Percentiles rank a stretch among this genome's conserved stretches.
Evolutionary conservation across 345 rosid genomes (phyloP).

Genomic region (Schrenkiella parvula): DNA sequence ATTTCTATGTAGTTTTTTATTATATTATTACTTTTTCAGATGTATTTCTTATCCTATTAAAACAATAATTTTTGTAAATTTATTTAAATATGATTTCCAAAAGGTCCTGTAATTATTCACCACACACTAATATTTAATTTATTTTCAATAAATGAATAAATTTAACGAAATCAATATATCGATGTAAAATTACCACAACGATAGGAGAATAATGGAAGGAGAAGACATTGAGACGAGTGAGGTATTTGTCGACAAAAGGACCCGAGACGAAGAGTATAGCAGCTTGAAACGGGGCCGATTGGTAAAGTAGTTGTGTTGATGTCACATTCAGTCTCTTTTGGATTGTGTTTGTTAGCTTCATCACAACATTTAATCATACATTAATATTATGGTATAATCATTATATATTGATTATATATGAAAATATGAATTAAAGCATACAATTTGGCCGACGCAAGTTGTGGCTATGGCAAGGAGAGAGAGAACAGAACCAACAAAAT

Average conservation of each 20-base stretch:
- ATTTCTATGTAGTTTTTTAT: too few relatives aligned
- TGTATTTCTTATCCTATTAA: too few relatives aligned
- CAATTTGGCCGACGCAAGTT: slow-evolving; percentile 97
- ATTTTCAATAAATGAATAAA: too few relatives aligned
- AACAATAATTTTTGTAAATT: too few relatives aligned
- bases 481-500: slow-evolving; percentile 66
- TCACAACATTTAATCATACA: not conserved
- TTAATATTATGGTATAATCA: not conserved
- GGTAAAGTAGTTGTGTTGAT: slow-evolving; percentile 92
- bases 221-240: slow-evolving; percentile 82
- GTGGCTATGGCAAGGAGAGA: slow-evolving; percentile 83
- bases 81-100: too few relatives aligned
- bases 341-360: slow-evolving; percentile 90
- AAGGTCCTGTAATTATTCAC: too few relatives aligned
- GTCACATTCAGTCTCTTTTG: slow-evolving; percentile 92
- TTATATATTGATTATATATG: not conserved
- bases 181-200: slow-evolving; percentile 53
- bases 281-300: slow-evolving; percentile 98
- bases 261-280: slow-evolving; percentile 95
- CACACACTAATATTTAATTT: too few relatives aligned
- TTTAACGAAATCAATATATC: not conserved
- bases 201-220: slow-evolving; percentile 73
- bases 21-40: too few relatives aligned
- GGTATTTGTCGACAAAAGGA: slow-evolving; percentile 83
- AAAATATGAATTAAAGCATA: slow-evolving; percentile 39